Base-by-base conservation (phyloP, 257 asterid species). In the Solanum piurae region DNA sequence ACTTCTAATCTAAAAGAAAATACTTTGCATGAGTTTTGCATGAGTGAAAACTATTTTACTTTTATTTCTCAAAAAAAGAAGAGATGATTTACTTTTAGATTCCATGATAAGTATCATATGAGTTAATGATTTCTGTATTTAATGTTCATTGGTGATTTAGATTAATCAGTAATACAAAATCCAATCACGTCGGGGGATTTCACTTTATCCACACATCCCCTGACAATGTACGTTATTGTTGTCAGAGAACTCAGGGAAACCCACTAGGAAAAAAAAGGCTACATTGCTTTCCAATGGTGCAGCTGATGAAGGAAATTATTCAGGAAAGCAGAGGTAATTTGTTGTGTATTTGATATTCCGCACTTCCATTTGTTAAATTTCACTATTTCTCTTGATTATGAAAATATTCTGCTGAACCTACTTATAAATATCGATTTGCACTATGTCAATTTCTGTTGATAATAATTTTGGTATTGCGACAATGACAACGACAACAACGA, bases 241-340 rank as follows among this genome's bases (percentile, higher is more conserved):
- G 62, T 16, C 82, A 86, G 74, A 23, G 36, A 44, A 37, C 44
- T 69, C 86, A 91, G 95, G 91, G 86, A 91, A 92, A 42, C 29
- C 79, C 20, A 62, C 20, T 88, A 86, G 86, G 72, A 91, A 87
- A 87, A 88, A 86, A 55, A 90, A 88, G 80, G 86, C 88, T 69
- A 85, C 87, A 60, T 88, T 87, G 37, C 88, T 86, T 83, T 68
- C 89, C 36, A 85, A 66, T 86, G 91, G 87, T 89, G 88, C 71
- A 68, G 89, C 94, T 58, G 93, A 89, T 8, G 91, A 92, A 75
- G 92, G 82, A 83, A 89, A 86, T 36, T 89, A 87, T 74, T 90
- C 95, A 31, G 99, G 93, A 79, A 97, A 95, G 89, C 99, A 97
- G 89, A 93, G 98, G 99, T 96, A 85, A 16, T 83, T 86, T 91